A percentile compares a stretch with the other conserved stretches of the same genome.
Conservation (phyloP, 148 eudicot species). For the Vaccinium corymbosum region DNA sequence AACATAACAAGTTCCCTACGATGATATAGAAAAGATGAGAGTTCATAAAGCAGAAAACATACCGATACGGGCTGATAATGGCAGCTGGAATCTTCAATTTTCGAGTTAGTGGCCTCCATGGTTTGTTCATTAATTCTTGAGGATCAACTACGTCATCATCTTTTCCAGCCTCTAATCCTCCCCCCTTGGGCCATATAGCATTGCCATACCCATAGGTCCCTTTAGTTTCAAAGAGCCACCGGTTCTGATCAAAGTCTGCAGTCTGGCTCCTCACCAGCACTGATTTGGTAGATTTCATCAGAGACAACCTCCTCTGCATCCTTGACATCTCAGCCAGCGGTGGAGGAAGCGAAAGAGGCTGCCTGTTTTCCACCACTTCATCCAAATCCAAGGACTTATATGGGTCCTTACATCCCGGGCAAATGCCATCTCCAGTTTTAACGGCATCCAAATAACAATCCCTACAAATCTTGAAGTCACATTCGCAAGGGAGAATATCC, state of each 20-base stretch:
- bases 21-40: neutral
- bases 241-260: slow-evolving; percentile 76
- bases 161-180: slow-evolving; percentile 44
- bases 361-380: slow-evolving; percentile 29
- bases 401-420: slow-evolving; percentile 87
- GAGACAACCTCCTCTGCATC: slow-evolving; percentile 70
- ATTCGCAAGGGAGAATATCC: slow-evolving; percentile 84
- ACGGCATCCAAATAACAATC: slow-evolving; percentile 79
- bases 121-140: slow-evolving; percentile 59
- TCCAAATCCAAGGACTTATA: slow-evolving; percentile 61
- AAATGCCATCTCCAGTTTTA: slow-evolving; percentile 54
- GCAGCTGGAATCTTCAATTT: slow-evolving; percentile 83
- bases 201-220: slow-evolving; percentile 94
- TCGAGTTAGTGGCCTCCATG: slow-evolving; percentile 92
- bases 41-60: slow-evolving; percentile 14
- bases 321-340: slow-evolving; percentile 55
- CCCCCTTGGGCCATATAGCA: slow-evolving; percentile 91
- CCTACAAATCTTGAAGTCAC: slow-evolving; percentile 83
- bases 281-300: slow-evolving; percentile 69
- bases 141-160: slow-evolving; percentile 47
- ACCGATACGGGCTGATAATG: slow-evolving; percentile 84
- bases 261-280: slow-evolving; percentile 79
- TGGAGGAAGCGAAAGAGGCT: slow-evolving; percentile 53
- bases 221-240: slow-evolving; percentile 81
- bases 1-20: neutral